Base-by-base conservation (phyloP, 345 rosid species). In the Erucastrum elatum region DNA sequence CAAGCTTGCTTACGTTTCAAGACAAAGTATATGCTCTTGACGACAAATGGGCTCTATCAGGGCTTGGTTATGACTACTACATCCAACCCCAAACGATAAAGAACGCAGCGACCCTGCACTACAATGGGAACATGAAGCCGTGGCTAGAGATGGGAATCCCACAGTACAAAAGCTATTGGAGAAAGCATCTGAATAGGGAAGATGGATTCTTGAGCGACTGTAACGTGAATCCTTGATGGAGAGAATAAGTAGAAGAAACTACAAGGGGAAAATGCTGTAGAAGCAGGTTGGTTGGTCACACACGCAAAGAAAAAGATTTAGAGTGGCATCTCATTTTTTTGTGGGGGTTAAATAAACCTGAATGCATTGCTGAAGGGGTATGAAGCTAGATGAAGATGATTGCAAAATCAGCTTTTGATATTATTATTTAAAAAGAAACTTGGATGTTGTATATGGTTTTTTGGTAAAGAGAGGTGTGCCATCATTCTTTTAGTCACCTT, bases 321-420 rank as follows among this genome's bases (percentile, higher is more conserved):
- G 82, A 71, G 68, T 8, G 46, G 60, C 68, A 72, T 72, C 69
- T 79, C 82, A 79, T 68, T 68, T 79, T 29, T 73, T 72, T 53
- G 55, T 49, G 60, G 77, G 77, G 86, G 77, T 84, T 84, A 67
- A 82, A 82, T 81, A 77, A 79, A 74, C 75, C 75, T 59, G 75
- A 74, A 74, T 37, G 78, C 78, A 74, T 72, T 78, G 72, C 67
- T 41, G 77, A 67, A 74, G 82, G 3, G 82, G 44, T 35, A 29
- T 69, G 29, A 62, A 66, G 82, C 74, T 46, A 62, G 70, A 76
- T 46, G 66, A 35, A 3, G 71, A 41, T 64, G 77, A 64, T 75
- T 31, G 63, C 55, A 73, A 66, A 66, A 72, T 16, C 13, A 59
- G 64, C 30, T 73, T 79, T 49, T 41, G 49, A 44, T 44, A 44